Evolutionary conservation across 164 flowering plant species (phyloP), one percentile per base, ranked within the genome.

Genomic region (Houttuynia cordata): DNA sequence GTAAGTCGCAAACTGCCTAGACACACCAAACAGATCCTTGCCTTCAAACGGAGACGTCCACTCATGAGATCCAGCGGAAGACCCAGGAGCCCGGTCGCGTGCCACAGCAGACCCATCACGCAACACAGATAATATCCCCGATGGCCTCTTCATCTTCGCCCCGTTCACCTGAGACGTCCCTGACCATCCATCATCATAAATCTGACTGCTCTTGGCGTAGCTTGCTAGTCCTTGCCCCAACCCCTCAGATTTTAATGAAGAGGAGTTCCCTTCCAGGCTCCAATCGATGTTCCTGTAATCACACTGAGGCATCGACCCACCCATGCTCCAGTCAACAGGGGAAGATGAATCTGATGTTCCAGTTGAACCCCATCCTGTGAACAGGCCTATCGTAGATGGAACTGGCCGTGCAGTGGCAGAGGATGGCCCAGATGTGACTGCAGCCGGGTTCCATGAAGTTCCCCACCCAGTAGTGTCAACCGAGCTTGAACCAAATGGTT

Each of bases 21-120:
- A 80, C 61, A 76, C 30, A 62, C 79, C 76, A 68, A 86, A 86
- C 1, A 86, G 64, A 60, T 82, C 92, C 60, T 76, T 78, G 70
- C 84, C 87, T 51, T 75, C 84, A 63, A 86, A 83, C 2, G 87
- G 88, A 51, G 83, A 79, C 1, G 89, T 82, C 96, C 91, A 88
- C 57, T 85, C 91, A 14, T 71, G 76, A 4, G 79, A 75, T 24
- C 74, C 77, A 12, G 72, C 70, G 24, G 73, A 51, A 21, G 80
- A 45, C 18, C 73, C 21, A 21, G 67, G n/a, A 1, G 65, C 7
- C 17, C 42, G 12, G 30, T 68, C 64, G 37, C 67, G 59, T 0
- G 61, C 59, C 41, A 47, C 70, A 40, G 70, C 75, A 45, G 49
- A 45, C 23, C 80, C 84, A 42, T 81, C 83, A 66, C 75, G 85